Conservation (phyloP, 202 grass and related monocot genomes). For the Zizania palustris region DNA sequence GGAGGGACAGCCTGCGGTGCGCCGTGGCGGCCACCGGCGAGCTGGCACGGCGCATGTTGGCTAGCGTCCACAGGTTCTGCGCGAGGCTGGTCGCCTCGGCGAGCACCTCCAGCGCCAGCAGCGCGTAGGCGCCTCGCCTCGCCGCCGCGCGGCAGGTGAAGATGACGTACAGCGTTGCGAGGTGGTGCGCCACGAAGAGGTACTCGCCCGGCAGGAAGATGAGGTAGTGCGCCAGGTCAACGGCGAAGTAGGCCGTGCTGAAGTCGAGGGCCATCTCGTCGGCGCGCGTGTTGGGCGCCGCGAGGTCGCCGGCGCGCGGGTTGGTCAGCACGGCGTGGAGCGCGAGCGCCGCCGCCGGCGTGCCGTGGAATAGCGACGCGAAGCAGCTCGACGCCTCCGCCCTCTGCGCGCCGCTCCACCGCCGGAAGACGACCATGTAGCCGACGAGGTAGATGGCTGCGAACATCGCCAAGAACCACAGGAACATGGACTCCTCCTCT, state of each 20-base stretch:
- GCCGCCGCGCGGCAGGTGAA: slow-evolving; percentile 65
- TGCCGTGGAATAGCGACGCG: slow-evolving; percentile 82
- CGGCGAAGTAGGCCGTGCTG: slow-evolving; percentile 74
- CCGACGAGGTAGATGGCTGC: slow-evolving; percentile 56
- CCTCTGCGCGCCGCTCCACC: slow-evolving; percentile 52
- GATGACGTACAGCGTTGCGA: slow-evolving; percentile 82
- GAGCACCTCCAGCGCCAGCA: slow-evolving; percentile 58
- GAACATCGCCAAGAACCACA: slow-evolving; percentile 62
- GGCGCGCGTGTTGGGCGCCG: slow-evolving; percentile 49
- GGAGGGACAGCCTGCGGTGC: slow-evolving; percentile 52
- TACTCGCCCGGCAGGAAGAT: slow-evolving; percentile 58
- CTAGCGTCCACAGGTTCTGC: slow-evolving; percentile 83
- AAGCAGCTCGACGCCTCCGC: slow-evolving; percentile 78
- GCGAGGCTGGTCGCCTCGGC: slow-evolving; percentile 67
- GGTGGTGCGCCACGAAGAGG: slow-evolving; percentile 78
- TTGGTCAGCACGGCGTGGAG: slow-evolving; percentile 48
- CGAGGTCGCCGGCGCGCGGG: slow-evolving; percentile 39
- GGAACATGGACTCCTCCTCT: slow-evolving; percentile 44
- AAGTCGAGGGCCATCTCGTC: slow-evolving; percentile 68
- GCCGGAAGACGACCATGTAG: slow-evolving; percentile 59
- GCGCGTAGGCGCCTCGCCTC: slow-evolving; percentile 50
- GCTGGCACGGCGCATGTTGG: slow-evolving; percentile 46
- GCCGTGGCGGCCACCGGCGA: slow-evolving; percentile 32
- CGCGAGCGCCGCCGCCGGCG: slow-evolving; percentile 57
- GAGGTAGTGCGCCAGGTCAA: slow-evolving; percentile 76